These are phyloP conservation scores for Claviceps purpurea DNA, from an alignment of 2,329 filamentous ascomycete species.

Conservation along the genomic window DNA sequence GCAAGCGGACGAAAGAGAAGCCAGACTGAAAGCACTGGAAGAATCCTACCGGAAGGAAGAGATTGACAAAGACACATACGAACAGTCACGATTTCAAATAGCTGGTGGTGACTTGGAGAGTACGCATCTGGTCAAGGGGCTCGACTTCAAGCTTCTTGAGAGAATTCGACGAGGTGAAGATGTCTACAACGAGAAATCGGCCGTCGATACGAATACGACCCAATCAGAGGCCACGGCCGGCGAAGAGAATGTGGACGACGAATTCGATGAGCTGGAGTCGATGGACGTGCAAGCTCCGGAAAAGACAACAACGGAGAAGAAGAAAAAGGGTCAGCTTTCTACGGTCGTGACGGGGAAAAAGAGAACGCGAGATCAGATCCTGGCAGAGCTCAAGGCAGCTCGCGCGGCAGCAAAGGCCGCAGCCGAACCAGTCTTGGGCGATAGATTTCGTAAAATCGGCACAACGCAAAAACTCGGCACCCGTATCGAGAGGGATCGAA, in stretches of 20 bases:
- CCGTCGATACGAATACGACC: constrained; percentile 12
- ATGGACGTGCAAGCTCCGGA: constrained; percentile 39
- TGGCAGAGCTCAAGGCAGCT: constrained; percentile 53
- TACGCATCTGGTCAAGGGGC: constrained; percentile 81
- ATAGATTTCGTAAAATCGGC: constrained; percentile 53
- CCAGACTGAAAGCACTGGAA: constrained; percentile 65
- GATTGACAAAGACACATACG: constrained; percentile 69
- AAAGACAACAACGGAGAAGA: constrained; percentile 32
- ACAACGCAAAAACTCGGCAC: constrained; percentile 37
- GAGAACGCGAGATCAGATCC: constrained; percentile 50
- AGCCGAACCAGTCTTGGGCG: constrained; percentile 37
- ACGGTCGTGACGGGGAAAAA: constrained; percentile 44
- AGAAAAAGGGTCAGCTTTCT: constrained; percentile 50
- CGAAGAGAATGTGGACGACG: constrained; percentile 44
- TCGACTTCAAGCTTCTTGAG: constrained; percentile 73
- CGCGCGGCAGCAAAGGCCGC: constrained; percentile 45
- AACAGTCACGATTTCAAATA: constrained; percentile 61
- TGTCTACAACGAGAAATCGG: constrained; percentile 31
- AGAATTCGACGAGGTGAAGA: constrained; percentile 57
- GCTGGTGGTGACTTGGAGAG: constrained; percentile 67
- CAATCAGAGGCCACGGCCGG: constrained; percentile 14
- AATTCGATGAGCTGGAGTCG: constrained; percentile 45
- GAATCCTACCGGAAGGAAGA: constrained; percentile 71
- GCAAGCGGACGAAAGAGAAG: constrained; percentile 40
- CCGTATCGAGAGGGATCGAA: constrained; percentile 47